A percentile compares a stretch with the other conserved stretches of the same genome.
These are phyloP conservation scores for Aspergillus indologenus DNA, from an alignment of 495 filamentous ascomycete species.

Conservation along the genomic window DNA sequence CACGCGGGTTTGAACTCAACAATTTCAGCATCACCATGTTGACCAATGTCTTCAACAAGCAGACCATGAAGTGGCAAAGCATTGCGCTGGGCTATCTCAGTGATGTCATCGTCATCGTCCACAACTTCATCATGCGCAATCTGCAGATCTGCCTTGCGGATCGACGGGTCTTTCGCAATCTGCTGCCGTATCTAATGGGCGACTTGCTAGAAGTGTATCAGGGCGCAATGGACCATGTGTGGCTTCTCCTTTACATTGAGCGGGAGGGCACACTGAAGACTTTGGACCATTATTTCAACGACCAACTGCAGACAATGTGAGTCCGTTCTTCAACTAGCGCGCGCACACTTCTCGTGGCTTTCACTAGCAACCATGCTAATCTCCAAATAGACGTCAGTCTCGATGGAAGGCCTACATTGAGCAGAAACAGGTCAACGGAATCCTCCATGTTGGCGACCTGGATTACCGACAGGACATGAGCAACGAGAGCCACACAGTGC, in stretches of 20 bases:
- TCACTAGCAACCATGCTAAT: no score
- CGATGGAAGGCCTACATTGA: neutral
- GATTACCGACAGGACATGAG: constrained; percentile 25
- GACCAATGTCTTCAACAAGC: constrained; percentile 48
- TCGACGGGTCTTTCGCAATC: constrained; percentile 27
- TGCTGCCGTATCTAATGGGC: constrained; percentile 44
- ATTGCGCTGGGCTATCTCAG: constrained; percentile 48
- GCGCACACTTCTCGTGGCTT: no score
- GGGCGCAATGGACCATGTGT: constrained; percentile 38
- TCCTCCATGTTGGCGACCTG: constrained; percentile 17
- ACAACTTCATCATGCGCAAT: constrained; percentile 43
- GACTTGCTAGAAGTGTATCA: constrained; percentile 42
- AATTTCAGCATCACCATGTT: constrained; percentile 42
- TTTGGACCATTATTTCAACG: constrained; percentile 52
- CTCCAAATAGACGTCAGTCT: neutral
- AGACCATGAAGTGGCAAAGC: constrained; percentile 51
- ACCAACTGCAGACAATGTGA: constrained; percentile 42
- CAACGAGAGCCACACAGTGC: constrained; percentile 45
- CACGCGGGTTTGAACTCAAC: constrained; percentile 38
- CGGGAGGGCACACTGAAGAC: constrained; percentile 44
- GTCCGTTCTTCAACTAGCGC: no score
- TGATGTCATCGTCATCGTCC: constrained; percentile 41
- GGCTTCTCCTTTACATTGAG: constrained; percentile 51
- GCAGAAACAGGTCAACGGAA: neutral
- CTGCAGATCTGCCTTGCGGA: constrained; percentile 41